These are phyloP conservation scores for Monascus purpureus DNA, from an alignment of 495 filamentous ascomycete species.

Conservation along the genomic window DNA sequence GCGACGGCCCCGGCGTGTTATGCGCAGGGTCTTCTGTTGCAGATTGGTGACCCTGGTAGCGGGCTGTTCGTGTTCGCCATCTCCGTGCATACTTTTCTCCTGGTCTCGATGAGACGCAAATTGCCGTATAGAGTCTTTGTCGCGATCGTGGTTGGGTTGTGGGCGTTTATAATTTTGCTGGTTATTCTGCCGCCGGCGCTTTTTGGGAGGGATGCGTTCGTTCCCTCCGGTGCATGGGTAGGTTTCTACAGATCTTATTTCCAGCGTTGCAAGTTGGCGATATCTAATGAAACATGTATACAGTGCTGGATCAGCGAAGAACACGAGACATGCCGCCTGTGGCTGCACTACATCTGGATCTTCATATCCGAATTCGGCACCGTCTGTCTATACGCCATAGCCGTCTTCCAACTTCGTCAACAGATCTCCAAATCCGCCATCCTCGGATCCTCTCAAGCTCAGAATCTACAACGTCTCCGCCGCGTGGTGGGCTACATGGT, in stretches of 20 bases:
- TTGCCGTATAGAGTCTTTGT: slow-evolving; percentile 42
- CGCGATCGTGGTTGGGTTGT: slow-evolving; percentile 32
- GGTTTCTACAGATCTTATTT: no score
- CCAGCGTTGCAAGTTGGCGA: no score
- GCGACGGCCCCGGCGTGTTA: slow-evolving; percentile 47
- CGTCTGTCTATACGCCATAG: slow-evolving; percentile 46
- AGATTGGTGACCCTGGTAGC: slow-evolving; percentile 53
- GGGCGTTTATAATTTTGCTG: slow-evolving; percentile 45
- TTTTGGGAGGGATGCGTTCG: slow-evolving; percentile 44
- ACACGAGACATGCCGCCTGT: slow-evolving; percentile 48
- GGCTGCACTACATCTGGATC: slow-evolving; percentile 70
- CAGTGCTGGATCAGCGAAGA: slow-evolving; percentile 59
- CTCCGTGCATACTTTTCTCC: slow-evolving; percentile 53
- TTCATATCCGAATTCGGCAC: slow-evolving; percentile 56
- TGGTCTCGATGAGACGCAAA: slow-evolving; percentile 44
- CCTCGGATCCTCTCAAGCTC: slow-evolving; percentile 21
- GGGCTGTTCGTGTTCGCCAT: slow-evolving; percentile 60
- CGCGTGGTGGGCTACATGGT: slow-evolving; percentile 54
- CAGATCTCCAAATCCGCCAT: slow-evolving; percentile 28
- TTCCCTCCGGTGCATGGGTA: slow-evolving; percentile 51
- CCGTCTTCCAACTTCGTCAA: slow-evolving; percentile 45
- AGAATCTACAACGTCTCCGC: slow-evolving; percentile 26
- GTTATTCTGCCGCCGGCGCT: slow-evolving; percentile 39
- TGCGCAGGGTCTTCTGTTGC: slow-evolving; percentile 57
- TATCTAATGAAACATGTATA: no score